Percentiles rank a stretch among this genome's conserved stretches.
phyloP scores from a whole-genome alignment of 1,284 basidiomycete genomes.

The Cystobasidium slooffiae region DNA sequence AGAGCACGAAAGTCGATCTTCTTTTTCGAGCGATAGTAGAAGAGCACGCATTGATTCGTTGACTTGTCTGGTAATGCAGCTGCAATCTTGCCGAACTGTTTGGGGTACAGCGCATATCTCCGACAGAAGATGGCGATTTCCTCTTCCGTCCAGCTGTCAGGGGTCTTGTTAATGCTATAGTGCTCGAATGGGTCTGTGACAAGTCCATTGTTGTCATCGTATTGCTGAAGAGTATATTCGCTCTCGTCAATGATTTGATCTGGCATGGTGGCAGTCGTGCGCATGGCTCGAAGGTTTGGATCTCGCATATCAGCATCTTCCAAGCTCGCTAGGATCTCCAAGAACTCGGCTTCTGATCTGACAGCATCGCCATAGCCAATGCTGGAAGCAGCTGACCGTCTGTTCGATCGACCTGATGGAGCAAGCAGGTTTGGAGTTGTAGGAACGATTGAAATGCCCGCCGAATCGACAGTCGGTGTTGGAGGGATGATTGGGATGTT shows the following conservation, averaged over 20 bases:
- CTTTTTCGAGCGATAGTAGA: constrained; percentile 96
- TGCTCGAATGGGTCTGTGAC: constrained; percentile 79
- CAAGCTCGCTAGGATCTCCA: constrained; percentile 90
- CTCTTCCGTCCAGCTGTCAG: constrained; percentile 80
- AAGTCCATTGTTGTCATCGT: constrained; percentile 82
- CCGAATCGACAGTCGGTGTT: constrained; percentile 49
- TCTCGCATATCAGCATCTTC: constrained; percentile 91
- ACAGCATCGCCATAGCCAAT: constrained; percentile 74
- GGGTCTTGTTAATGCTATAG: constrained; percentile 71
- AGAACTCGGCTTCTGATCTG: constrained; percentile 93
- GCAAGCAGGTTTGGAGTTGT: constrained; percentile 48
- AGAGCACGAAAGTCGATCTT: constrained; percentile 80
- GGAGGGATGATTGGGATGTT: constrained; percentile 29
- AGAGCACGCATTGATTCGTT: constrained; percentile 83
- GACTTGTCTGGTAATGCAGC: constrained; percentile 82
- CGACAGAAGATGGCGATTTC: constrained; percentile 80
- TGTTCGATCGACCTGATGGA: constrained; percentile 48
- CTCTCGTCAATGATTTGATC: constrained; percentile 81
- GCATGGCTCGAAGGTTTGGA: constrained; percentile 80
- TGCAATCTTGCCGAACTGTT: constrained; percentile 89
- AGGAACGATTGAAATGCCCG: constrained; percentile 49
- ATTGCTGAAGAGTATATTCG: constrained; percentile 61
- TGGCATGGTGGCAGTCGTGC: constrained; percentile 87
- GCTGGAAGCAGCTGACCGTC: constrained; percentile 41
- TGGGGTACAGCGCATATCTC: constrained; percentile 82